Percentiles rank a stretch among this genome's conserved stretches.
Conservation (phyloP, 768 basidiomycete genomes). For the Tricholoma bakamatsutake region DNA sequence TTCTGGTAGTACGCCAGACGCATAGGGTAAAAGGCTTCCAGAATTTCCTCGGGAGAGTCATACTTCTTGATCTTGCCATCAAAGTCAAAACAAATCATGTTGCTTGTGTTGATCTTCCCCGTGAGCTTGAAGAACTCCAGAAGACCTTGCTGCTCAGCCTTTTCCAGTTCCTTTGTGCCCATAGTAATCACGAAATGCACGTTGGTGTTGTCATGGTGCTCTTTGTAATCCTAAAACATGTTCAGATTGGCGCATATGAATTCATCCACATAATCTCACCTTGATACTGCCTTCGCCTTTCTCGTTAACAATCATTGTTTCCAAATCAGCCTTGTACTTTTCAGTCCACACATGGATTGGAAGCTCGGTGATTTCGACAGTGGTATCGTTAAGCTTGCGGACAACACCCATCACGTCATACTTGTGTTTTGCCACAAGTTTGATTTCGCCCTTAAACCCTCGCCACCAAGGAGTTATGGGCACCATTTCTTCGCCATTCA, state of each 20-base stretch:
- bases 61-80: slow-evolving; percentile 97
- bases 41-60: slow-evolving; percentile 79
- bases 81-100: slow-evolving; percentile 99
- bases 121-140: slow-evolving; percentile 89
- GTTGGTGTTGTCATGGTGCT: slow-evolving; percentile 89
- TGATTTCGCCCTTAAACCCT: slow-evolving; percentile 88
- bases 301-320: slow-evolving; percentile 71
- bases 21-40: slow-evolving; percentile 88
- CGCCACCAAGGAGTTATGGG: slow-evolving; percentile 97
- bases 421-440: slow-evolving; percentile 75
- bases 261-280: slow-evolving; percentile 31
- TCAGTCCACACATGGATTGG: slow-evolving; percentile 96
- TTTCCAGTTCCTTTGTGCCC: slow-evolving; percentile 72
- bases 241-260: not conserved
- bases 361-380: slow-evolving; percentile 90
- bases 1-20: slow-evolving; percentile 91
- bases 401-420: slow-evolving; percentile 75
- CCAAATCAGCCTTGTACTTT: slow-evolving; percentile 86
- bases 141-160: slow-evolving; percentile 86
- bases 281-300: slow-evolving; percentile 64
- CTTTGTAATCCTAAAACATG: slow-evolving; percentile 81
- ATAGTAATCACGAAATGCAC: slow-evolving; percentile 86
- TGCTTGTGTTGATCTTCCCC: slow-evolving; percentile 78
- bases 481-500: slow-evolving; percentile 77
- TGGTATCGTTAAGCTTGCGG: slow-evolving; percentile 77